Evolutionary conservation across 2,329 filamentous ascomycete genomes (phyloP).

Genomic region (Uncinocarpus reesii): DNA sequence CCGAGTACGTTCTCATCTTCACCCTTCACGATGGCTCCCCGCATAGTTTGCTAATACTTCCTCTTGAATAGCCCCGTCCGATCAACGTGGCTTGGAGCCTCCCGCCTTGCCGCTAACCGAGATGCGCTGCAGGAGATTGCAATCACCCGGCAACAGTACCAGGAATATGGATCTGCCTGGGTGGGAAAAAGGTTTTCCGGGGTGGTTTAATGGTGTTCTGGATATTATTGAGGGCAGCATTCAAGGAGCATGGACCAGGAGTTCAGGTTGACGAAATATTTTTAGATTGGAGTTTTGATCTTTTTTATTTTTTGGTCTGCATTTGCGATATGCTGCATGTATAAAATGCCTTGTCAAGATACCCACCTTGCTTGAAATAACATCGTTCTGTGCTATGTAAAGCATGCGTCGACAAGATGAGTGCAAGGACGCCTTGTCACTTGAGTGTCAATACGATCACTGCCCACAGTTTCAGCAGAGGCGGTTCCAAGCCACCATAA

Average conservation of each 20-base stretch:
- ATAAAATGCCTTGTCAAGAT: no score
- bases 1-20: slow-evolving; percentile 41
- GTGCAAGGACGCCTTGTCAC: no score
- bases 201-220: neutral
- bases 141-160: slow-evolving; percentile 83
- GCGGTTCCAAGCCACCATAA: no score
- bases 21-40: neutral
- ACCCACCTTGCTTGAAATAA: no score
- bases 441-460: no score
- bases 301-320: neutral
- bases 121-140: slow-evolving; percentile 54
- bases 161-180: slow-evolving; percentile 72
- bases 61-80: slow-evolving; percentile 51
- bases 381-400: no score
- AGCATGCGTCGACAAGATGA: no score
- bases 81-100: slow-evolving; percentile 78
- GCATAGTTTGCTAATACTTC: slow-evolving; percentile 4
- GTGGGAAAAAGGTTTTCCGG: slow-evolving; percentile 58
- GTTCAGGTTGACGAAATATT: no score
- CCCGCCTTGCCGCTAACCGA: slow-evolving; percentile 59
- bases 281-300: no score
- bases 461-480: no score
- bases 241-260: neutral
- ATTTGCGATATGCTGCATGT: no score
- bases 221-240: neutral